Percentiles rank a stretch among this genome's conserved stretches.
These are phyloP conservation scores for Wickerhamomyces rabaulensis DNA, from an alignment of 805 yeast species.

Conservation along the genomic window DNA sequence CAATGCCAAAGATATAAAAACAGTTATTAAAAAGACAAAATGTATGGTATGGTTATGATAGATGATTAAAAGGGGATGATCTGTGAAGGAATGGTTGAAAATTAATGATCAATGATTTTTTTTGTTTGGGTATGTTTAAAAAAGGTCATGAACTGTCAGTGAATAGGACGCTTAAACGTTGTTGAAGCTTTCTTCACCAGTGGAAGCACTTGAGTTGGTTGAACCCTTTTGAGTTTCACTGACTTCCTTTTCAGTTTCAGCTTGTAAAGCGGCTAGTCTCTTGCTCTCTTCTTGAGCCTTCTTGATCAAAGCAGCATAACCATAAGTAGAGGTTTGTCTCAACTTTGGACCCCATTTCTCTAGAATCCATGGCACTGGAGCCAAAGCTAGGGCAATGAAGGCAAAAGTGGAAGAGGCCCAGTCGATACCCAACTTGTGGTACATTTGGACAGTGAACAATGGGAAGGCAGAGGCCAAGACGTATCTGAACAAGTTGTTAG, in stretches of 20 bases:
- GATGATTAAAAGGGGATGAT: not conserved
- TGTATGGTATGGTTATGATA: too few relatives aligned
- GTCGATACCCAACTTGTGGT: constrained; percentile 57
- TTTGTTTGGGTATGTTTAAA: too few relatives aligned
- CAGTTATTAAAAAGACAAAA: not conserved
- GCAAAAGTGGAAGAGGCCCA: constrained; percentile 75
- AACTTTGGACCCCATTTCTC: constrained; percentile 51
- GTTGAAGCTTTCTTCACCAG: not conserved
- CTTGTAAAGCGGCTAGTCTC: constrained; percentile 11
- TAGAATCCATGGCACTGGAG: constrained; percentile 73
- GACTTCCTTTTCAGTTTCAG: constrained; percentile 12
- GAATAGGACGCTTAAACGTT: not conserved
- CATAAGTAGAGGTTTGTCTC: constrained; percentile 53
- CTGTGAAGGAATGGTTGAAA: not conserved
- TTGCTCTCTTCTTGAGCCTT: constrained; percentile 30
- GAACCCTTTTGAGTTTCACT: not conserved
- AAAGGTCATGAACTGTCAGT: too few relatives aligned
- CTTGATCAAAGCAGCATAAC: constrained; percentile 49
- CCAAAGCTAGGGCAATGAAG: constrained; percentile 61
- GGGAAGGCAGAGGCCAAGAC: constrained; percentile 77
- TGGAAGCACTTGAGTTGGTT: not conserved
- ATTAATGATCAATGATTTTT: too few relatives aligned
- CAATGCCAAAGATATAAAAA: too few relatives aligned
- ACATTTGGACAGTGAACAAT: constrained; percentile 82
- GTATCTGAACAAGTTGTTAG: constrained; percentile 77